Conservation (phyloP, 352 stramenopile species). For the Phytophthora sansomeana region DNA sequence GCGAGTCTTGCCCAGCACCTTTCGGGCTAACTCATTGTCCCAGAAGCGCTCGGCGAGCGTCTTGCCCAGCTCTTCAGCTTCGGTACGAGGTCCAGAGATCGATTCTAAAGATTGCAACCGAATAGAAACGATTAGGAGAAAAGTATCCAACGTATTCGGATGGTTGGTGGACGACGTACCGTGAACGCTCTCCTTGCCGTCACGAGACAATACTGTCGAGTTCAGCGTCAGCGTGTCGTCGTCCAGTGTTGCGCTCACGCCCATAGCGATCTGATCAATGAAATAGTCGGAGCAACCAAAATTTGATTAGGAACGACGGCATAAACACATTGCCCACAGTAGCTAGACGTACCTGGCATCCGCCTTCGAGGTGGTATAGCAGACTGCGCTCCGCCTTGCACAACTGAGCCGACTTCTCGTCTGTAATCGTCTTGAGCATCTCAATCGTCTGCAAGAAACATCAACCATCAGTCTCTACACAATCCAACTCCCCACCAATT, state of each 20-base stretch:
- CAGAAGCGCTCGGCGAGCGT: conserved; percentile 69
- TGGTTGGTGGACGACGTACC: conserved; percentile 36
- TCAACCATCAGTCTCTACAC: conserved; percentile 5
- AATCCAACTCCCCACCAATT: neutral
- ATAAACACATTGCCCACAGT: neutral
- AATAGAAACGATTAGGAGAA: neutral
- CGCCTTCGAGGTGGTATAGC: conserved; percentile 83
- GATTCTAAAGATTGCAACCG: conserved; percentile 27
- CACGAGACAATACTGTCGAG: conserved; percentile 74
- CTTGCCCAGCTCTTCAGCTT: conserved; percentile 75
- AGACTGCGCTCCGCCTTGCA: conserved; percentile 87
- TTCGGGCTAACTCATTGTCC: conserved; percentile 53
- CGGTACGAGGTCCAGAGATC: conserved; percentile 62
- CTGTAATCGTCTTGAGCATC: conserved; percentile 81
- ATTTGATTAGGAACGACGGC: conserved; percentile 15
- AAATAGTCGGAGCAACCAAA: neutral
- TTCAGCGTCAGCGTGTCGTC: conserved; percentile 72
- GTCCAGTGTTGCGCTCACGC: conserved; percentile 74
- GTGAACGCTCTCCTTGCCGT: conserved; percentile 66
- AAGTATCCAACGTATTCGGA: neutral
- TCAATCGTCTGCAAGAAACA: conserved; percentile 55
- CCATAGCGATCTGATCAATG: conserved; percentile 75
- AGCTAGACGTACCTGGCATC: conserved; percentile 70
- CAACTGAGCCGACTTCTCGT: conserved; percentile 79
- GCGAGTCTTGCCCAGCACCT: conserved; percentile 65